A percentile compares a stretch with the other conserved stretches of the same genome.
These are phyloP conservation scores for Collybia sordida DNA, from an alignment of 768 basidiomycete genomes.

Conservation along the genomic window DNA sequence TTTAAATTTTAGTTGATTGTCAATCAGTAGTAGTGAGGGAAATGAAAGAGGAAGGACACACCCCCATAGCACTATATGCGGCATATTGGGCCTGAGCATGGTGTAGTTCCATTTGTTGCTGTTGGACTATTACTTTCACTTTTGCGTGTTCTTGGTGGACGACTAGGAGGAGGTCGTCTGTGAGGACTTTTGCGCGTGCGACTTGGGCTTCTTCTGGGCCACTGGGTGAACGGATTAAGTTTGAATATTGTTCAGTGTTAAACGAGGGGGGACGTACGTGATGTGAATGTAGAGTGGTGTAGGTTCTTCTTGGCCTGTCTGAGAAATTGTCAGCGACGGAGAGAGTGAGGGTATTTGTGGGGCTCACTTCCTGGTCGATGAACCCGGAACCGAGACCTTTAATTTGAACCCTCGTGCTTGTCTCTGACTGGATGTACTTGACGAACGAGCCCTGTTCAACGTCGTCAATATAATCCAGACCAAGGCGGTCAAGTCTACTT, in stretches of 20 bases:
- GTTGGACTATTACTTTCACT: slow-evolving; percentile 48
- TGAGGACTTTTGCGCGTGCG: slow-evolving; percentile 76
- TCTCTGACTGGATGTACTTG: slow-evolving; percentile 97
- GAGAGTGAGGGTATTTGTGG: not conserved
- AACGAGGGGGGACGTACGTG: slow-evolving; percentile 65
- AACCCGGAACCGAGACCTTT: slow-evolving; percentile 95
- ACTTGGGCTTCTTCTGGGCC: slow-evolving; percentile 90
- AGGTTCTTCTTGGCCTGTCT: slow-evolving; percentile 77
- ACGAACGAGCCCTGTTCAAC: slow-evolving; percentile 85
- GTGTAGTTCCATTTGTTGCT: slow-evolving; percentile 86
- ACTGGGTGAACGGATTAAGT: slow-evolving; percentile 13
- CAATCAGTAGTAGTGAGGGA: slow-evolving; percentile 1
- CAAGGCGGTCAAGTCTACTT: slow-evolving; percentile 24
- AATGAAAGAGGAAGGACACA: slow-evolving; percentile 32
- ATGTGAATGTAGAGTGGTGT: slow-evolving; percentile 94
- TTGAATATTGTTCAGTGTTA: slow-evolving; percentile 8
- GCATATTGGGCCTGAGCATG: slow-evolving; percentile 83
- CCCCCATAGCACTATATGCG: slow-evolving; percentile 62
- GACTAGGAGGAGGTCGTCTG: slow-evolving; percentile 70
- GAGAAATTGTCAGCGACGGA: not conserved
- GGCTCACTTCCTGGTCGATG: slow-evolving; percentile 68
- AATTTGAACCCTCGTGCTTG: slow-evolving; percentile 94
- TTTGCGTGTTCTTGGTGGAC: slow-evolving; percentile 87
- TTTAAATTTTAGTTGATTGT: slow-evolving; percentile 12
- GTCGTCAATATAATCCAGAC: not conserved